These are phyloP conservation scores for Grosmannia serpens DNA, from an alignment of 2,329 filamentous ascomycete species.

Conservation along the genomic window DNA sequence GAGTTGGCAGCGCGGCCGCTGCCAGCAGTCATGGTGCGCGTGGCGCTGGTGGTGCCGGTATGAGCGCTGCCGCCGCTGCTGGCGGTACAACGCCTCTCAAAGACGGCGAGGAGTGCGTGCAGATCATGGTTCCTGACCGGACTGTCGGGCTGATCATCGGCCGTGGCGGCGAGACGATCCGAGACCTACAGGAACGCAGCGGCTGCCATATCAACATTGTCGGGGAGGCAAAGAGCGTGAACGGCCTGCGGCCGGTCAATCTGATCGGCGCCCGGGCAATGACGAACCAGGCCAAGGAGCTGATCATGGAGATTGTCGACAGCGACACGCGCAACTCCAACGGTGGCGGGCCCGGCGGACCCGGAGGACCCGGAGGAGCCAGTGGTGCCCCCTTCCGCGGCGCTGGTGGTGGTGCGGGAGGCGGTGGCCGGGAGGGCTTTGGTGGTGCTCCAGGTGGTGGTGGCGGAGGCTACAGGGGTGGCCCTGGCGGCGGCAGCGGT, in stretches of 20 bases:
- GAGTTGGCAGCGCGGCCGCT: background rate
- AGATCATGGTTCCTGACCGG: conserved; percentile 90
- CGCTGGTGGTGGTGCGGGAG: background rate
- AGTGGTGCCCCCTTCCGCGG: conserved; percentile 22
- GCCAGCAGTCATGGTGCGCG: conserved; percentile 12
- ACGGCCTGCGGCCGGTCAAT: conserved; percentile 81
- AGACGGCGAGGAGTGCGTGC: conserved; percentile 74
- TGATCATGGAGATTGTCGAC: conserved; percentile 90
- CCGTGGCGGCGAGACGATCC: conserved; percentile 85
- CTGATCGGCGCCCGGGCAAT: conserved; percentile 70
- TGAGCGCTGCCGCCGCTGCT: conserved; percentile 23
- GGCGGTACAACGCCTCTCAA: conserved; percentile 39
- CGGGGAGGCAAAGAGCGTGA: conserved; percentile 83
- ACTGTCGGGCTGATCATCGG: conserved; percentile 90
- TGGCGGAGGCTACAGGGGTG: conserved; percentile 16
- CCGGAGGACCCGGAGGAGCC: conserved; percentile 20
- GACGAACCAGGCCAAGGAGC: conserved; percentile 66
- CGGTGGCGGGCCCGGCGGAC: conserved; percentile 12
- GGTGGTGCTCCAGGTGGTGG: conserved; percentile 20
- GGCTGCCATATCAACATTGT: conserved; percentile 96
- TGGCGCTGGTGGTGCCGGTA: conserved; percentile 16
- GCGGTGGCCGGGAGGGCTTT: background rate
- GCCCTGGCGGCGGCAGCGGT: conserved; percentile 26
- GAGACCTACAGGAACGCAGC: conserved; percentile 80
- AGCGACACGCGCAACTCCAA: conserved; percentile 58